Conservation (phyloP, 2,329 filamentous ascomycete genomes). For the Salinomyces thailandicus region DNA sequence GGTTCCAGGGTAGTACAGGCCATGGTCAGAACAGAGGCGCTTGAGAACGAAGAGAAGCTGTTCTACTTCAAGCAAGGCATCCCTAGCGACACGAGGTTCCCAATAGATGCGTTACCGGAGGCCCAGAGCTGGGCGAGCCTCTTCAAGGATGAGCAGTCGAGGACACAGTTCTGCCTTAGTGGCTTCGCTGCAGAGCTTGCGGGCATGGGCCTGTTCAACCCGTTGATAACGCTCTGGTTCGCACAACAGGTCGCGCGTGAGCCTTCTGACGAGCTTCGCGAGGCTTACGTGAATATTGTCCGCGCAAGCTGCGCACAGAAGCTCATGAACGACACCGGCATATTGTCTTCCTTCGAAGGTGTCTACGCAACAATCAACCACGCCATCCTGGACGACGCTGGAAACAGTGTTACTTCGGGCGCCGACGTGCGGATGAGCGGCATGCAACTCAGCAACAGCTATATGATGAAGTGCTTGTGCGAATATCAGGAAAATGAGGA, state of each 20-base stretch:
- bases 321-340: neutral
- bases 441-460: neutral
- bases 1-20: slow-evolving; percentile 46
- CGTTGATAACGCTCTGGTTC: slow-evolving; percentile 34
- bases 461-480: slow-evolving; percentile 60
- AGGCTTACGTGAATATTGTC: slow-evolving; percentile 23
- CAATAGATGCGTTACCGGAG: slow-evolving; percentile 19
- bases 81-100: slow-evolving; percentile 18
- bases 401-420: neutral
- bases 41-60: slow-evolving; percentile 44
- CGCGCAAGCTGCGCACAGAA: neutral
- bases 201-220: slow-evolving; percentile 26
- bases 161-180: slow-evolving; percentile 32
- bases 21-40: slow-evolving; percentile 50
- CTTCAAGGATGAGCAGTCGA: slow-evolving; percentile 23
- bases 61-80: slow-evolving; percentile 41
- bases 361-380: neutral
- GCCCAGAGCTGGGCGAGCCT: slow-evolving; percentile 23
- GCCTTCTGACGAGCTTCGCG: slow-evolving; percentile 26
- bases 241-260: slow-evolving; percentile 26
- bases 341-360: neutral
- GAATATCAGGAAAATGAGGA: slow-evolving; percentile 88
- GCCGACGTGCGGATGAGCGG: neutral
- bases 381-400: neutral
- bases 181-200: slow-evolving; percentile 34